Conservation (phyloP, 208 protist species). For the Spironucleus salmonicida region DNA sequence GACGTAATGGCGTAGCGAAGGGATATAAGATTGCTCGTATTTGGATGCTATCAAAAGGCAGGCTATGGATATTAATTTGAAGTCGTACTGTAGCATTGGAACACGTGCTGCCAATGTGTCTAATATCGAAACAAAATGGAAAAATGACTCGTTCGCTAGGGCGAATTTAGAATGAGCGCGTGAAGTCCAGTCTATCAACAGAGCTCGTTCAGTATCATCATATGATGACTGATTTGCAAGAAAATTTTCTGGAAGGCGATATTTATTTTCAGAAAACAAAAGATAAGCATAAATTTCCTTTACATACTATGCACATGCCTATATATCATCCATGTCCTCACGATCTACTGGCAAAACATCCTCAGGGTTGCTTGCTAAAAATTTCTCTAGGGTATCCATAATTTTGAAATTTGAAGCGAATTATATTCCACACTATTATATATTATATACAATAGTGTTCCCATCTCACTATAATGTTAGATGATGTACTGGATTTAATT, state of each 20-base stretch:
- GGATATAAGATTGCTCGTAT: slow-evolving; percentile 25
- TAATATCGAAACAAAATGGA: slow-evolving; percentile 22
- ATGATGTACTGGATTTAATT: no score
- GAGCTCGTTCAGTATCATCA: background rate
- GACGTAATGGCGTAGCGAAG: slow-evolving; percentile 10
- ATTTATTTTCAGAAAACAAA: background rate
- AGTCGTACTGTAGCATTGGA: background rate
- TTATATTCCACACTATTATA: no score
- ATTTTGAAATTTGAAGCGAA: no score
- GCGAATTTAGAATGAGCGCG: background rate
- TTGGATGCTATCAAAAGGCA: slow-evolving; percentile 25
- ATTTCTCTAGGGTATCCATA: no score
- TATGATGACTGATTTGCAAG: background rate
- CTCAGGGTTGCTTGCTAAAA: slow-evolving; percentile 22
- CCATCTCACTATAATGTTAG: no score
- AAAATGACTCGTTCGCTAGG: slow-evolving; percentile 27
- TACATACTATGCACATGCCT: slow-evolving; percentile 23
- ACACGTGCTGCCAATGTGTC: background rate
- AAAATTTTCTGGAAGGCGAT: background rate
- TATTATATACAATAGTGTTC: no score
- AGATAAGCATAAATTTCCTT: slow-evolving; percentile 22
- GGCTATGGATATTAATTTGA: background rate
- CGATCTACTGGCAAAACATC: slow-evolving; percentile 1
- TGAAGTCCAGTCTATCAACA: slow-evolving; percentile 14
- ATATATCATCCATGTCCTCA: slow-evolving; percentile 7